Evolutionary conservation across 2,329 filamentous ascomycete species (phyloP).

Genomic region (Aspergillus quadrilineatus): DNA sequence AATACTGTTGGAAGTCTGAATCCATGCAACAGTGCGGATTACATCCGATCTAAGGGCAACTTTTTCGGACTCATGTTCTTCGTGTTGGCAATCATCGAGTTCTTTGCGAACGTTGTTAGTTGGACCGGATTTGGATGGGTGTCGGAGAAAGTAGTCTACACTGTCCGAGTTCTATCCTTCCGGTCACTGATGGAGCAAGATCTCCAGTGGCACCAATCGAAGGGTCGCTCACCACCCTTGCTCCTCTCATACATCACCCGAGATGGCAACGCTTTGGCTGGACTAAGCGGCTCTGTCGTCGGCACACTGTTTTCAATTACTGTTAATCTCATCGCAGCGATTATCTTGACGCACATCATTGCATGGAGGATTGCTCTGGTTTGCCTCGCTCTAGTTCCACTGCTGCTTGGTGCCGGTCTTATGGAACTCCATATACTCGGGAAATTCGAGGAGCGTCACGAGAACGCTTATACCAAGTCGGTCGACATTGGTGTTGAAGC

Average conservation of each 20-base stretch:
- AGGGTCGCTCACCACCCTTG: slow-evolving; percentile 59
- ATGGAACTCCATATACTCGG: slow-evolving; percentile 65
- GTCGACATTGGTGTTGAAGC: slow-evolving; percentile 55
- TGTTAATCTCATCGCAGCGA: slow-evolving; percentile 67
- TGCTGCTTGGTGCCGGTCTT: slow-evolving; percentile 67
- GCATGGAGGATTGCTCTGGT: slow-evolving; percentile 76
- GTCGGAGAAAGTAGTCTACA: slow-evolving; percentile 65
- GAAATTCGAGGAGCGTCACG: slow-evolving; percentile 56
- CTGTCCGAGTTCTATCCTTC: slow-evolving; percentile 63
- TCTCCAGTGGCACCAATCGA: slow-evolving; percentile 69
- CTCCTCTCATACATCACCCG: slow-evolving; percentile 68
- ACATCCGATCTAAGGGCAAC: slow-evolving; percentile 51
- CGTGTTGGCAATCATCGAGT: slow-evolving; percentile 59
- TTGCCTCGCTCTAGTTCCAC: slow-evolving; percentile 65
- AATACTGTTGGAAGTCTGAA: slow-evolving; percentile 59
- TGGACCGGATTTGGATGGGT: slow-evolving; percentile 58
- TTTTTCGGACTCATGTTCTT: slow-evolving; percentile 55
- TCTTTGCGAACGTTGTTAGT: slow-evolving; percentile 61
- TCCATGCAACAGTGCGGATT: slow-evolving; percentile 51
- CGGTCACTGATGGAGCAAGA: slow-evolving; percentile 65
- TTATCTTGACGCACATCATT: slow-evolving; percentile 68
- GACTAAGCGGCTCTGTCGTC: slow-evolving; percentile 68
- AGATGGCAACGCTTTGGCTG: slow-evolving; percentile 66
- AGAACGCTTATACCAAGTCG: slow-evolving; percentile 52
- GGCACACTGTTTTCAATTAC: slow-evolving; percentile 67